These are phyloP conservation scores for Leptographium procerum DNA, from an alignment of 2,329 filamentous ascomycete species.

Conservation along the genomic window DNA sequence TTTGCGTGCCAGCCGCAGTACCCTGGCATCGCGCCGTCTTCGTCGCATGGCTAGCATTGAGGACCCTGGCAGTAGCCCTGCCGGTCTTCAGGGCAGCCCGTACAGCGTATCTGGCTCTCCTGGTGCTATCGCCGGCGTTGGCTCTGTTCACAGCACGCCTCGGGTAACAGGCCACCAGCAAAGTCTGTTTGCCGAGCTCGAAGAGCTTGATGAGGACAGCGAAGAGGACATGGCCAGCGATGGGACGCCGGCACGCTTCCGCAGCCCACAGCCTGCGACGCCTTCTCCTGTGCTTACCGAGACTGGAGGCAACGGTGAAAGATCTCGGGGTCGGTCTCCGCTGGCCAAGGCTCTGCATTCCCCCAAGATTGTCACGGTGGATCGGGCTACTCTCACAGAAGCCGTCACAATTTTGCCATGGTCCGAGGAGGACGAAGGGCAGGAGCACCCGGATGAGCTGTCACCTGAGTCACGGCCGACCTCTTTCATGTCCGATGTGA, in stretches of 20 bases:
- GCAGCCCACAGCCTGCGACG: constrained; percentile 33
- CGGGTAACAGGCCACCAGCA: constrained; percentile 48
- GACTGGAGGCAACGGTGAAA: constrained; percentile 1
- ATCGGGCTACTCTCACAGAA: constrained; percentile 51
- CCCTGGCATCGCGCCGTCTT: constrained; percentile 43
- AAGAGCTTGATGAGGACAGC: constrained; percentile 58
- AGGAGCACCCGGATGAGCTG: neutral
- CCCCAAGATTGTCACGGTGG: constrained; percentile 44
- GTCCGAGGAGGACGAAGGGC: constrained; percentile 6
- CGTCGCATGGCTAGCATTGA: constrained; percentile 52
- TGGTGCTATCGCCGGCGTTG: constrained; percentile 15
- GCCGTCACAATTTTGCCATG: constrained; percentile 29
- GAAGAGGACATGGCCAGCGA: constrained; percentile 56
- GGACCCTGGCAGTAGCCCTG: constrained; percentile 11
- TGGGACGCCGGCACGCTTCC: constrained; percentile 43
- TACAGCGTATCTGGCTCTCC: constrained; percentile 9
- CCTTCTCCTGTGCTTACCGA: constrained; percentile 17
- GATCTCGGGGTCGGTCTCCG: constrained; percentile 27
- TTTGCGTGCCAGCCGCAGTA: constrained; percentile 56
- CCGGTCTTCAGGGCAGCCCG: constrained; percentile 41
- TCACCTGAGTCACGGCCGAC: constrained; percentile 5
- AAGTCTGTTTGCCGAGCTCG: constrained; percentile 84
- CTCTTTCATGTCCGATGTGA: constrained; percentile 21
- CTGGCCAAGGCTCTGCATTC: constrained; percentile 37
- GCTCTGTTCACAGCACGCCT: constrained; percentile 34